Percentiles rank a stretch among this genome's conserved stretches.
Evolutionary conservation across 2,329 filamentous ascomycete species (phyloP).

Genomic region (Pseudogymnoascus sp.): DNA sequence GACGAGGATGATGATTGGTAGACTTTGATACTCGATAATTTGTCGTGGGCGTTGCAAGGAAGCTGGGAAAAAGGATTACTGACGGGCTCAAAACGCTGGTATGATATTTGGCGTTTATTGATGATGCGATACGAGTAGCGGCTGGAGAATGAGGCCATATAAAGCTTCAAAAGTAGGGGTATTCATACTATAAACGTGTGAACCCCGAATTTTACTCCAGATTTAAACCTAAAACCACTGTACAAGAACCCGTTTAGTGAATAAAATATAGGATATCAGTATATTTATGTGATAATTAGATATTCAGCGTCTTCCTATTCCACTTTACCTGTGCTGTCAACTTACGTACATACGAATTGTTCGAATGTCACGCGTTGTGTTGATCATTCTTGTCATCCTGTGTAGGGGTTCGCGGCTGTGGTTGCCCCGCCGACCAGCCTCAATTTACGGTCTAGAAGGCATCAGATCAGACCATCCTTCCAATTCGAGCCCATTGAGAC

Average conservation of each 20-base stretch:
- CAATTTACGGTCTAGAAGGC: slow-evolving; percentile 6
- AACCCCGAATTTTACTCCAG: background rate
- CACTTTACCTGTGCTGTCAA: background rate
- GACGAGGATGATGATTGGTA: slow-evolving; percentile 40
- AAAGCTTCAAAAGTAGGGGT: slow-evolving; percentile 5
- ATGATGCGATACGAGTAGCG: background rate
- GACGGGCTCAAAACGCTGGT: background rate
- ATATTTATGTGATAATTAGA: background rate
- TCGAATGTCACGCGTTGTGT: background rate
- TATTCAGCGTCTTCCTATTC: background rate
- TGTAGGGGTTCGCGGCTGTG: background rate
- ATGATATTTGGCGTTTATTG: background rate
- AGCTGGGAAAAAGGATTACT: background rate
- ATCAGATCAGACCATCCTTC: background rate
- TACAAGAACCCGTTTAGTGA: background rate
- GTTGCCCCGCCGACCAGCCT: slow-evolving; percentile 3
- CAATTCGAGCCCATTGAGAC: background rate
- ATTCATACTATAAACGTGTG: slow-evolving; percentile 2
- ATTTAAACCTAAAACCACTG: background rate
- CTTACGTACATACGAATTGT: background rate
- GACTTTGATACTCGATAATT: background rate
- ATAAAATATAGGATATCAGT: background rate
- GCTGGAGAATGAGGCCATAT: background rate
- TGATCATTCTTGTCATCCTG: background rate
- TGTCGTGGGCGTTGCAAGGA: background rate